A percentile compares a stretch with the other conserved stretches of the same genome.
Evolutionary conservation across 2,329 filamentous ascomycete genomes (phyloP).

Genomic region (Chaetomium olivaceum): DNA sequence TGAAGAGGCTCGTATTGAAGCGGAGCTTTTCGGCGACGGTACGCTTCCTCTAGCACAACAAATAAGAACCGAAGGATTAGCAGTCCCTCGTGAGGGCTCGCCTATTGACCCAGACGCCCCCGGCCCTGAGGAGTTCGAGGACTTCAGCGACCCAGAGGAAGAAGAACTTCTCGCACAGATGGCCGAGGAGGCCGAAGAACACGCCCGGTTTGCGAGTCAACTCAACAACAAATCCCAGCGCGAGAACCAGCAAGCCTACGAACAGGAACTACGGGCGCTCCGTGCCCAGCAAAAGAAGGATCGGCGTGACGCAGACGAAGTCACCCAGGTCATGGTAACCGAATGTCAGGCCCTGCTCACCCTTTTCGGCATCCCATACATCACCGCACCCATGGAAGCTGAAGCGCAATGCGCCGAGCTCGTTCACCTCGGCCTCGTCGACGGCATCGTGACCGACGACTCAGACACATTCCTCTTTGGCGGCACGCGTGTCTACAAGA

Average conservation of each 20-base stretch:
- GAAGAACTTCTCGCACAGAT: constrained; percentile 85
- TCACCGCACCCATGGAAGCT: constrained; percentile 98
- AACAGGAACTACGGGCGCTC: constrained; percentile 81
- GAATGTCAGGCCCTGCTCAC: constrained; percentile 90
- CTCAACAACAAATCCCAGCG: constrained; percentile 73
- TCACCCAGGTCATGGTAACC: constrained; percentile 91
- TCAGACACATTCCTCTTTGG: constrained; percentile 97
- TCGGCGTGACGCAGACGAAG: constrained; percentile 91
- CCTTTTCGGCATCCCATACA: constrained; percentile 91
- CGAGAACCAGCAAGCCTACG: constrained; percentile 77
- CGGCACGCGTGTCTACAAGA: constrained; percentile 95
- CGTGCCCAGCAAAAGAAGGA: constrained; percentile 97
- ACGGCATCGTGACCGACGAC: constrained; percentile 97
- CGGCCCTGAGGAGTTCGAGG: constrained; percentile 66
- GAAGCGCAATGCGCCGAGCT: constrained; percentile 97
- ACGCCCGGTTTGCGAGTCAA: constrained; percentile 86
- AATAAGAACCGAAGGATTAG: constrained; percentile 32
- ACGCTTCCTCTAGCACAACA: constrained; percentile 30
- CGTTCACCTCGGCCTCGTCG: constrained; percentile 81
- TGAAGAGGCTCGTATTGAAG: constrained; percentile 30
- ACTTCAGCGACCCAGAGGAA: constrained; percentile 85
- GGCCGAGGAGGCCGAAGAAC: constrained; percentile 87
- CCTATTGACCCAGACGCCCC: constrained; percentile 38
- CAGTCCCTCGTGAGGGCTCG: constrained; percentile 27
- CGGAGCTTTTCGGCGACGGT: constrained; percentile 35